Percentiles rank a stretch among this genome's conserved stretches.
phyloP scores from a whole-genome alignment of 148 eudicot species.

The Silene conica region DNA sequence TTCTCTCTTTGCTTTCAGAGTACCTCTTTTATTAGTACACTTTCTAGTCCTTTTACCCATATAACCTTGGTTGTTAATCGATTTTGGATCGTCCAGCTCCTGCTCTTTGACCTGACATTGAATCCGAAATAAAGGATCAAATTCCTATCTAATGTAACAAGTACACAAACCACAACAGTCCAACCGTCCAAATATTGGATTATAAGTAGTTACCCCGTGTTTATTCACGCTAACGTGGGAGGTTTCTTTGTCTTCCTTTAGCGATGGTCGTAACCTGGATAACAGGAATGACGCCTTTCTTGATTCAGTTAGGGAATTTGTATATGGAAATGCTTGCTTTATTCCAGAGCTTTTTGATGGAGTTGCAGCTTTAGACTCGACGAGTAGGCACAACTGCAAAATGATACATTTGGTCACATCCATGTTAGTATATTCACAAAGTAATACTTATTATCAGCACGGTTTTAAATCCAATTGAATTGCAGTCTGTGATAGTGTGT shows the following conservation, averaged over 20 bases:
- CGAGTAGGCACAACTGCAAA: slow-evolving; percentile 32
- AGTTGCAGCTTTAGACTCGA: slow-evolving; percentile 29
- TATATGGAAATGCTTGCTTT: slow-evolving; percentile 9
- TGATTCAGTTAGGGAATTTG: slow-evolving; percentile 7
- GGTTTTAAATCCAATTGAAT: no score
- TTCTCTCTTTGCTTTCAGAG: slow-evolving; percentile 11
- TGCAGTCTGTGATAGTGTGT: no score
- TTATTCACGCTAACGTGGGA: slow-evolving; percentile 6
- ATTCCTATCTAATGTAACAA: no score
- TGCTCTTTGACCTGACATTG: slow-evolving; percentile 4
- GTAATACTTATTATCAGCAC: no score
- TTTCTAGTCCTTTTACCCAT: background rate
- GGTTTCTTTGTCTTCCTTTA: background rate
- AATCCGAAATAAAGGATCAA: background rate
- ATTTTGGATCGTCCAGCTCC: background rate
- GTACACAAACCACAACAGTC: no score
- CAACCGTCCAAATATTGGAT: no score
- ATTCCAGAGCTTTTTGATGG: slow-evolving; percentile 7
- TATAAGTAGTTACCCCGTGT: slow-evolving; percentile 11
- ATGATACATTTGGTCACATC: no score
- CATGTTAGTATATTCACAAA: no score
- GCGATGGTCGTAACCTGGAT: slow-evolving; percentile 20
- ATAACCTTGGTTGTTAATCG: slow-evolving; percentile 1
- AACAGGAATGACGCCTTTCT: slow-evolving; percentile 16
- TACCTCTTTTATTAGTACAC: background rate